Base-by-base conservation (phyloP, 495 filamentous ascomycete genomes). In the Extremus antarcticus region DNA sequence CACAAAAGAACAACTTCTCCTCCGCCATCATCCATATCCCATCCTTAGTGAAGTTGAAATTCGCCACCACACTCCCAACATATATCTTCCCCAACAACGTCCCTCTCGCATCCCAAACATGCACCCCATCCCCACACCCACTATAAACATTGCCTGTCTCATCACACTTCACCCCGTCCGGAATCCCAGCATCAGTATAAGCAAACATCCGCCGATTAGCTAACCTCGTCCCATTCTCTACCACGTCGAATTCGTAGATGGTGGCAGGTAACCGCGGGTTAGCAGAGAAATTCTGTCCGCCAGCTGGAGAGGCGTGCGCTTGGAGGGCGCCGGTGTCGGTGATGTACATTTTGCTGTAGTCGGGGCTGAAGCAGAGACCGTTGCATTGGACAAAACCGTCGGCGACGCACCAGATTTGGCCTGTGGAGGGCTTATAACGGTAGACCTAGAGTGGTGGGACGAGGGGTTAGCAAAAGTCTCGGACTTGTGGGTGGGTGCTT, bases 301-400 rank as follows among this genome's bases (percentile, higher is more conserved):
- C 19, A 3, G 22, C 41, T 2, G 40, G 40, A 3, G 19, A 19
- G 24, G 15, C 41, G 40, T 55, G 43, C 20, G 43, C 52, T 23
- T 47, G 24, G 24, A 50, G 13, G 2, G 25, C 32, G 39, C 69
- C 70, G 0, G 68, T 71, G 43, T 78, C 76, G 20, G 72, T 77
- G 47, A 78, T 68, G 58, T 78, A 79, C n/a, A 75, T n/a, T 0
- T 59, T 70, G 47, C 65, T 65, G 56, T 73, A 64, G 53, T 76
- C 71, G 11, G 75, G 74, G 2, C 70, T 70, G 59, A 78, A 78
- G 24, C 63, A 64, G 41, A 78, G 61, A 0, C 76, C 75, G 53
- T 76, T 76, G 9, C 74, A 73, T 13, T 68, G 60, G n/a, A 64
- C 68, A 51, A 79, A 74, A 7, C 67, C 69, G 57, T 78, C 77